Percentiles rank a stretch among this genome's conserved stretches.
These are phyloP conservation scores for Flaveria floridana DNA, from an alignment of 140 eudicot genomes.

Conservation along the genomic window DNA sequence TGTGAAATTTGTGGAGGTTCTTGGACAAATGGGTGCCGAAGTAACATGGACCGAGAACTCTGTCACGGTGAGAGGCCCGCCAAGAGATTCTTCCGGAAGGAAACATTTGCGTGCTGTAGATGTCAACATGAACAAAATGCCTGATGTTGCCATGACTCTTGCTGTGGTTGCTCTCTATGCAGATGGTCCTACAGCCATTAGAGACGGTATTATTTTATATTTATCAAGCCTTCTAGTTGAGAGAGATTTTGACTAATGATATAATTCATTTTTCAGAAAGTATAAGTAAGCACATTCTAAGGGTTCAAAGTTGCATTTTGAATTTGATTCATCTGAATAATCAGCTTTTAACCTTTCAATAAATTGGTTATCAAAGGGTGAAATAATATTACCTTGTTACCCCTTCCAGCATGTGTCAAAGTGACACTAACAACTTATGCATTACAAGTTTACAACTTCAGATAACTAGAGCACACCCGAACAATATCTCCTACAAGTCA, in stretches of 20 bases:
- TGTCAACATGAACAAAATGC: constrained; percentile 99
- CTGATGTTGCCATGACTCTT: constrained; percentile 99
- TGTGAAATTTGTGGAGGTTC: constrained; percentile 96
- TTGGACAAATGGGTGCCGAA: constrained; percentile 92
- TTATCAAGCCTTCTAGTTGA: background rate
- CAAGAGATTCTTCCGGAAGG: constrained; percentile 61
- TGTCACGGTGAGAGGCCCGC: constrained; percentile 88
- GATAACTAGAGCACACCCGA: background rate
- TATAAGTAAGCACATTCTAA: background rate
- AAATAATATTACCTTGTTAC: background rate
- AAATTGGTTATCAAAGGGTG: background rate
- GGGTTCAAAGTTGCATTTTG: background rate
- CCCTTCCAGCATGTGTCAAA: background rate
- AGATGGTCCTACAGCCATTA: constrained; percentile 89
- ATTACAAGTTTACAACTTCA: background rate
- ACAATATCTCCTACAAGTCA: background rate
- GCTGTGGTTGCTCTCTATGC: constrained; percentile 94
- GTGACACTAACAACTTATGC: background rate
- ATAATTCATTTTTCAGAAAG: background rate
- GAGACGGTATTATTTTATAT: constrained; percentile 66
- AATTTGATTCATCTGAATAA: background rate
- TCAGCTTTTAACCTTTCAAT: background rate
- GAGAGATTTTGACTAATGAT: background rate
- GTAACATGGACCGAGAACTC: constrained; percentile 95
- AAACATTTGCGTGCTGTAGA: constrained; percentile 75